Evolutionary conservation across 1,139 yeast species (phyloP).

Genomic region (Kodamaea plutei): DNA sequence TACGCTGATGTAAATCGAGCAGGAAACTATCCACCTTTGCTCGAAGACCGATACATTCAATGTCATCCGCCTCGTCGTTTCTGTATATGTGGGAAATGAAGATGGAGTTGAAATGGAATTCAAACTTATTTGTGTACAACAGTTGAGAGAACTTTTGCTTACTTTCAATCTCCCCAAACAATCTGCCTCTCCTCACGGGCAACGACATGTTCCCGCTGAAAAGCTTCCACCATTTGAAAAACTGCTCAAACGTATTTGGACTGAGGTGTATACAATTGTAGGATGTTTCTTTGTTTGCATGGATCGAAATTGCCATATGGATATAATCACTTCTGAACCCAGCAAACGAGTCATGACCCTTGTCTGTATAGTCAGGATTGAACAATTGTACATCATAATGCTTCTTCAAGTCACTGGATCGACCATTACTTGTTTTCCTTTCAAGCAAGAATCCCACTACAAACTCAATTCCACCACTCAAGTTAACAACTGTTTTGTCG

Average conservation of each 20-base stretch:
- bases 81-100: slow-evolving; percentile 41
- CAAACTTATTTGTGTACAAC: slow-evolving; percentile 38
- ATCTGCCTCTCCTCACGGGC: slow-evolving; percentile 36
- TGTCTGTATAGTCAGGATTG: slow-evolving; percentile 57
- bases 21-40: slow-evolving; percentile 39
- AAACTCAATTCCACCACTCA: slow-evolving; percentile 59
- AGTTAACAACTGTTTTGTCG: slow-evolving; percentile 52
- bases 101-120: slow-evolving; percentile 35
- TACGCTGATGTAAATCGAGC: slow-evolving; percentile 42
- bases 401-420: slow-evolving; percentile 56
- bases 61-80: slow-evolving; percentile 20
- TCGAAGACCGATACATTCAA: slow-evolving; percentile 38
- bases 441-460: slow-evolving; percentile 59
- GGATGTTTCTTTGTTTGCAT: slow-evolving; percentile 43
- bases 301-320: slow-evolving; percentile 71
- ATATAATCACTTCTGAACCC: slow-evolving; percentile 78
- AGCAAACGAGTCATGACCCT: slow-evolving; percentile 64
- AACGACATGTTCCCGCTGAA: slow-evolving; percentile 41
- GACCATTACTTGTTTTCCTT: slow-evolving; percentile 31
- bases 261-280: slow-evolving; percentile 42
- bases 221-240: slow-evolving; percentile 45
- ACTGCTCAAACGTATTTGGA: slow-evolving; percentile 37
- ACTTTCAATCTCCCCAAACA: slow-evolving; percentile 36
- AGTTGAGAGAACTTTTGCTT: slow-evolving; percentile 42
- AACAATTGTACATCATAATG: slow-evolving; percentile 65